A percentile compares a stretch with the other conserved stretches of the same genome.
phyloP scores from a whole-genome alignment of 192 early-diverging fungal genomes.

The Podila clonocystis region DNA sequence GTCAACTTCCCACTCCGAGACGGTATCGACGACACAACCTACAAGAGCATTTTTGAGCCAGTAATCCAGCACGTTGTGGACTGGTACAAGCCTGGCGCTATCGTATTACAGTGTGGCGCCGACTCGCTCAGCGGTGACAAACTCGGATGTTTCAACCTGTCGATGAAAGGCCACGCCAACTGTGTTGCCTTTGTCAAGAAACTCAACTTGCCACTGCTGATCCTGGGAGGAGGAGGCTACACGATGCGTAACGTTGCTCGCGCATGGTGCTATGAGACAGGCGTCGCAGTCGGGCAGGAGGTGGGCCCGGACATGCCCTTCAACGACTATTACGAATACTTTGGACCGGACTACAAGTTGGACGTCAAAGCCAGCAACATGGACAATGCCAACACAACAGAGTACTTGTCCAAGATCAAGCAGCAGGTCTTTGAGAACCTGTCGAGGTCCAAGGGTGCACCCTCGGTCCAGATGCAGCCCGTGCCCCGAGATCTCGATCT shows the following conservation, averaged over 20 bases:
- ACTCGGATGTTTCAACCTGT: slow-evolving; percentile 94
- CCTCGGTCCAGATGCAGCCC: slow-evolving; percentile 86
- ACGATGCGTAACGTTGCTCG: slow-evolving; percentile 96
- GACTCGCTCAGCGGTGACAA: slow-evolving; percentile 95
- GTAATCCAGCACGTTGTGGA: slow-evolving; percentile 85
- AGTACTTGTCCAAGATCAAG: slow-evolving; percentile 84
- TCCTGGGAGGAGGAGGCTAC: slow-evolving; percentile 97
- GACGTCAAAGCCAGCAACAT: slow-evolving; percentile 88
- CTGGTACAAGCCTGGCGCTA: slow-evolving; percentile 90
- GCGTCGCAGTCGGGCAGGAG: slow-evolving; percentile 78
- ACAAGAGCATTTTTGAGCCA: slow-evolving; percentile 90
- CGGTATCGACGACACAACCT: slow-evolving; percentile 93
- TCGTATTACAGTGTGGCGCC: slow-evolving; percentile 97
- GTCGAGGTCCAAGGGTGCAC: slow-evolving; percentile 74
- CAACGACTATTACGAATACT: slow-evolving; percentile 91
- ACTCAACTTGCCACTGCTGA: slow-evolving; percentile 91
- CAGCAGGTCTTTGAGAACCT: slow-evolving; percentile 71
- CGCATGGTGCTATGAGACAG: slow-evolving; percentile 96
- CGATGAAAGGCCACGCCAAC: slow-evolving; percentile 92
- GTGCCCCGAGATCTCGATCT: slow-evolving; percentile 72
- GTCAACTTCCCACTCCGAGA: slow-evolving; percentile 97
- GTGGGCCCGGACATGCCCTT: slow-evolving; percentile 74
- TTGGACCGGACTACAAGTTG: slow-evolving; percentile 88
- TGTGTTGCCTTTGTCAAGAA: slow-evolving; percentile 94
- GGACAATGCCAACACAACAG: slow-evolving; percentile 86